These are phyloP conservation scores for Ophiostoma populinum DNA, from an alignment of 2,329 filamentous ascomycete species.

Conservation along the genomic window DNA sequence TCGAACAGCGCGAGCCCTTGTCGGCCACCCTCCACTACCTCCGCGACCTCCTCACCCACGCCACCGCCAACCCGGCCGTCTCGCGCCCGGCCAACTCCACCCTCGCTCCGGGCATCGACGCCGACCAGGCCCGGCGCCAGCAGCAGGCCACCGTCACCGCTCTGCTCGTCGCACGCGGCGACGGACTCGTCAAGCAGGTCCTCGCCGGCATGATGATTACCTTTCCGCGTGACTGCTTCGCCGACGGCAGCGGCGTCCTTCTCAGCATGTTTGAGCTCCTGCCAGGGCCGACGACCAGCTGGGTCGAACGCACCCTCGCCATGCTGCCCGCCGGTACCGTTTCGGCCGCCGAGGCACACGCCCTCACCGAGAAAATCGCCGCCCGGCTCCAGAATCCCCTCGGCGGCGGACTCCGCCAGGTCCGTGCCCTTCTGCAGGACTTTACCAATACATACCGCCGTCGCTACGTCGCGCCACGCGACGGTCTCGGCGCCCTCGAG, in stretches of 20 bases:
- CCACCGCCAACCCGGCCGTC: constrained; percentile 52
- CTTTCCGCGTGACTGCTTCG: constrained; percentile 89
- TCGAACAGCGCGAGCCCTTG: constrained; percentile 84
- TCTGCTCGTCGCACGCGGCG: constrained; percentile 53
- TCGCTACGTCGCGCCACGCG: constrained; percentile 85
- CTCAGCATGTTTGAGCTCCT: constrained; percentile 77
- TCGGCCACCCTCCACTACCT: constrained; percentile 86
- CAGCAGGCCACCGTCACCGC: constrained; percentile 57
- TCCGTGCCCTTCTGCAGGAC: constrained; percentile 75
- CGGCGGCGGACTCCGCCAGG: constrained; percentile 46
- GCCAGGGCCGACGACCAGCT: constrained; percentile 59
- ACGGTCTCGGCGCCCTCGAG: constrained; percentile 76
- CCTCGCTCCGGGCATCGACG: too few species aligned
- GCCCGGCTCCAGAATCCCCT: constrained; percentile 30
- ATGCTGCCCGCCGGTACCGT: constrained; percentile 73
- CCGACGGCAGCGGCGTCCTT: constrained; percentile 84
- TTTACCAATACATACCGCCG: constrained; percentile 91
- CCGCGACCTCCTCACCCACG: constrained; percentile 80
- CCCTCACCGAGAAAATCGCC: constrained; percentile 63
- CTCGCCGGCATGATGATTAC: constrained; percentile 99
- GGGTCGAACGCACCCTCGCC: constrained; percentile 70
- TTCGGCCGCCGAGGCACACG: constrained; percentile 60
- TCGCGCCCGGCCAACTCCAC: too few species aligned
- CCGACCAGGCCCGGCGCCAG: too few species aligned
- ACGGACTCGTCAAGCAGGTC: constrained; percentile 68